These are phyloP conservation scores for Conticribra weissflogii DNA, from an alignment of 108 stramenopile species.

Conservation along the genomic window DNA sequence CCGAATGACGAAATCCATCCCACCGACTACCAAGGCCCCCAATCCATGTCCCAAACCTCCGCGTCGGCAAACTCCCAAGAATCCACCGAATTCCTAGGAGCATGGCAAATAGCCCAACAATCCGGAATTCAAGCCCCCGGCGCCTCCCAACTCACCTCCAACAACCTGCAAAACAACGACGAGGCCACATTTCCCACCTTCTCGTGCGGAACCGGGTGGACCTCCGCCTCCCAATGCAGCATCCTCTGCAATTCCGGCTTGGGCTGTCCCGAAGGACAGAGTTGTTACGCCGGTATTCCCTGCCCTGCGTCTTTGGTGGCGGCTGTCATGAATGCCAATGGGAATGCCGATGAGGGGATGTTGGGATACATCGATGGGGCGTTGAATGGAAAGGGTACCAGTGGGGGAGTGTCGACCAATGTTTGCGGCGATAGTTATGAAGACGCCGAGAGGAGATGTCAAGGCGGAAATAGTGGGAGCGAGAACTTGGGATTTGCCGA, in stretches of 20 bases:
- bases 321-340: conserved; percentile 22
- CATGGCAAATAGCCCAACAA: neutral
- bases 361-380: neutral
- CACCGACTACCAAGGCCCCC: no score
- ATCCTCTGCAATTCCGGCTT: conserved; percentile 21
- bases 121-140: neutral
- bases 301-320: conserved; percentile 30
- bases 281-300: conserved; percentile 15
- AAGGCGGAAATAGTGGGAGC: neutral
- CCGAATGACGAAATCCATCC: no score
- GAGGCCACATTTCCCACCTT: conserved; percentile 30
- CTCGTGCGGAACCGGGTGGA: conserved; percentile 21
- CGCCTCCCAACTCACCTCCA: neutral
- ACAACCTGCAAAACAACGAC: neutral
- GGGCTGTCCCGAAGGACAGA: conserved; percentile 17
- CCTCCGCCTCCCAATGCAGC: conserved; percentile 13
- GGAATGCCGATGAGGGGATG: conserved; percentile 1
- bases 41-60: no score
- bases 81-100: neutral
- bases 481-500: neutral
- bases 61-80: no score
- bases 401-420: neutral
- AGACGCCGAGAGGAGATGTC: conserved; percentile 32
- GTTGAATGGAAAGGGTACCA: neutral
- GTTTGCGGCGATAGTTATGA: conserved; percentile 30